Percentiles rank a stretch among this genome's conserved stretches.
These are phyloP conservation scores for Aspergillus panamensis DNA, from an alignment of 495 filamentous ascomycete species.

Conservation along the genomic window DNA sequence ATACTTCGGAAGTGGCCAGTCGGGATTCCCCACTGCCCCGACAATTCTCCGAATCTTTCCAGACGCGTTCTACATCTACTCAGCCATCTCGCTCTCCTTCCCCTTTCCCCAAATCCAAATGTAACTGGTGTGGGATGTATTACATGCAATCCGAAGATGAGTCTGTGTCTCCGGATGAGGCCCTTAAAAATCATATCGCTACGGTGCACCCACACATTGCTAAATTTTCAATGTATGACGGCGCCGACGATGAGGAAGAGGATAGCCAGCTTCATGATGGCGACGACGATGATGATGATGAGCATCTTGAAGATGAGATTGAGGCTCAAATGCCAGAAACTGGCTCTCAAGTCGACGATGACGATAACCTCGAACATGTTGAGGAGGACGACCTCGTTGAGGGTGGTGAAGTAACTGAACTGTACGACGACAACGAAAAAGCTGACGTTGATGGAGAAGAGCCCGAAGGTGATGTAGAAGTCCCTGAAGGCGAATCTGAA, in stretches of 20 bases:
- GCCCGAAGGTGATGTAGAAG: conserved; percentile 23
- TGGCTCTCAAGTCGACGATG: conserved; percentile 16
- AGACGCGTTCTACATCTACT: conserved; percentile 36
- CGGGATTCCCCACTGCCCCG: conserved; percentile 44
- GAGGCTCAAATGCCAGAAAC: conserved; percentile 1
- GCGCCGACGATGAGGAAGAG: conserved; percentile 15
- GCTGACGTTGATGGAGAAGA: conserved; percentile 23
- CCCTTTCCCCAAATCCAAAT: conserved; percentile 29
- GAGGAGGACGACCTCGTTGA: conserved; percentile 19
- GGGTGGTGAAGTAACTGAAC: conserved; percentile 22
- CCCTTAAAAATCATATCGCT: conserved; percentile 33
- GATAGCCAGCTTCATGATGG: conserved; percentile 12
- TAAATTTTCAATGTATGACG: conserved; percentile 11
- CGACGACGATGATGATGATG: conserved; percentile 12
- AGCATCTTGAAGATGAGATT: conserved; percentile 15
- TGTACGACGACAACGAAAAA: conserved; percentile 24
- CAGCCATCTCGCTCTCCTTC: conserved; percentile 38
- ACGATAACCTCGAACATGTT: conserved; percentile 17
- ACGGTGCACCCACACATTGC: conserved; percentile 33
- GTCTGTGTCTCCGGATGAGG: conserved; percentile 26
- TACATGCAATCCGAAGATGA: conserved; percentile 30
- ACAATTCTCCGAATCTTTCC: conserved; percentile 44
- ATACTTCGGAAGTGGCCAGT: conserved; percentile 41
- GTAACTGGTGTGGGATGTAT: conserved; percentile 38
- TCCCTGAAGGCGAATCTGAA: conserved; percentile 21